Percentiles rank a stretch among this genome's conserved stretches.
These are phyloP conservation scores for Ehretia macrophylla DNA, from an alignment of 257 asterid genomes.

Conservation along the genomic window DNA sequence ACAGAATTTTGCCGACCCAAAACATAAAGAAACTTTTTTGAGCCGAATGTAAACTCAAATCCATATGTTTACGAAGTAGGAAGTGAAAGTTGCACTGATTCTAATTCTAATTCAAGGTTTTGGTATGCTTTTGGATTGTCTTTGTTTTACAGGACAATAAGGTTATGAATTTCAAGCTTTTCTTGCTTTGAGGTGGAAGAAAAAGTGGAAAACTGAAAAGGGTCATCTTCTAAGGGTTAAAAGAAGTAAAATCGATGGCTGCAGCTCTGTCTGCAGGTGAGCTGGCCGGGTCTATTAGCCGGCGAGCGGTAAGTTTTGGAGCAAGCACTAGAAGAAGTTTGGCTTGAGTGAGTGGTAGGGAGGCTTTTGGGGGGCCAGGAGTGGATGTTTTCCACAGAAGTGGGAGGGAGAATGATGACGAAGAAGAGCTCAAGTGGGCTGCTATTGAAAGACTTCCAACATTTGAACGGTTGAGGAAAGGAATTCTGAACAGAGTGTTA, in stretches of 20 bases:
- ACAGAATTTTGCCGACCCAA: too few species aligned
- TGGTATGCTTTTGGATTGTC: background rate
- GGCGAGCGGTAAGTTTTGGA: constrained; percentile 23
- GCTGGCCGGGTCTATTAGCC: constrained; percentile 56
- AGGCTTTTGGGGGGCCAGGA: constrained; percentile 61
- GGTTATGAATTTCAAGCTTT: constrained; percentile 11
- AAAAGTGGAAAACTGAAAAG: background rate
- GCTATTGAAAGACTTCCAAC: constrained; percentile 96
- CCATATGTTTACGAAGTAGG: background rate
- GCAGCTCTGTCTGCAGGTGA: constrained; percentile 51
- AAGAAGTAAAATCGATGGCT: constrained; percentile 16
- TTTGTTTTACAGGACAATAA: too few species aligned
- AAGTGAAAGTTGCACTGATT: too few species aligned
- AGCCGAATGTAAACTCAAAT: background rate
- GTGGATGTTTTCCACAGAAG: constrained; percentile 61
- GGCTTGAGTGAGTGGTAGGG: constrained; percentile 78
- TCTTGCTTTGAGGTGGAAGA: constrained; percentile 4
- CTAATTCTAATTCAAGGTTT: too few species aligned
- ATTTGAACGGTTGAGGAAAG: constrained; percentile 71
- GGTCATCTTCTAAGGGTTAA: background rate
- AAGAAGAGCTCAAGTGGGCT: constrained; percentile 91
- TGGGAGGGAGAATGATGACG: constrained; percentile 65
- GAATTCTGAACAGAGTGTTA: constrained; percentile 58
- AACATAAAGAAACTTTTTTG: background rate
- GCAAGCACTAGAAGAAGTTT: constrained; percentile 42